Evolutionary conservation across 2,329 filamentous ascomycete species (phyloP), one percentile per base, ranked within the genome.

Genomic region (Ascochyta viciae-villosae): DNA sequence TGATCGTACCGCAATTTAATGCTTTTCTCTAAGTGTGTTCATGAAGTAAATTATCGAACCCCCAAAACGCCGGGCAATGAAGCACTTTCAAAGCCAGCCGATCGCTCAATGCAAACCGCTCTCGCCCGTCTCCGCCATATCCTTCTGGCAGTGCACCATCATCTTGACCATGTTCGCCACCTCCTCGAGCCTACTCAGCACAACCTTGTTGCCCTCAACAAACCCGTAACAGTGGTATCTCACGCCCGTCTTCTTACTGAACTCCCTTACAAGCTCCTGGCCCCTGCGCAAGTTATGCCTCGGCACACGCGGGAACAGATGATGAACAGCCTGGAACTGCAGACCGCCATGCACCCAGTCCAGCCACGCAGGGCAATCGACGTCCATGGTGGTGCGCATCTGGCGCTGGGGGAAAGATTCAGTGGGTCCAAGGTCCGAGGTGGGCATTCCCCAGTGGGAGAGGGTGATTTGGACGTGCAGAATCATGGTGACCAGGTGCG

Each of bases 361-460:
- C 12, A 96, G 81, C 92, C 92, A 96, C 12, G 84, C 81, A 0
- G 92, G 91, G 70, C 92, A 96, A 72, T 95, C 91, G 22, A 96
- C 87, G 62, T 96, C 92, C 92, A 96, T 96, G 12, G 92, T 96
- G 1, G 92, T 96, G 64, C 93, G 88, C 41, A 96, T 82, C 89
- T 96, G 95, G 74, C 89, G 90, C 76, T 96, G 92, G 0, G 92
- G 87, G 74, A 96, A 96, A 0, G 90, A 95, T 74, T 96, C 92
- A 47, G 88, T 82, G 1, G 89, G 87, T 0, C 93, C 93, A 12
- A 96, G 82, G 67, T 96, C 91, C 10, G 90, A 85, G 0, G 92
- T 96, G 65, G 90, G 94, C 92, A 96, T 96, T 63, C 91, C 91
- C 76, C 96, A 96, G 76, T 96, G 92, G 2, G 90, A 95, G 16